Evolutionary conservation across 441 rosid species (phyloP), one percentile per base, ranked within the genome.

Genomic region (Adansonia madagascariensis): DNA sequence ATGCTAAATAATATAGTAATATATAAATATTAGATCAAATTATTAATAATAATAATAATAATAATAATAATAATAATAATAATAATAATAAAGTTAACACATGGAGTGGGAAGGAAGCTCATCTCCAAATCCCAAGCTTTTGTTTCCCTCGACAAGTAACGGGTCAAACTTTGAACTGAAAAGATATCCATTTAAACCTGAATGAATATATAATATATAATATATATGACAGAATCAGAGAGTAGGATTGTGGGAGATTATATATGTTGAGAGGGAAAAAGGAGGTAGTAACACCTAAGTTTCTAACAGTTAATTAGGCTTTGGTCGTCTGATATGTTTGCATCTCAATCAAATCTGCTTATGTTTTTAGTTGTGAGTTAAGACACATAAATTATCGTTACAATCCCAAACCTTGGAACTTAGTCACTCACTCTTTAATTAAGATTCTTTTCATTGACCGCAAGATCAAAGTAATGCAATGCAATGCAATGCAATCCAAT

Each of bases 401-500:
- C 77, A 76, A 80, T 80, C 86, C 82, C 80, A 67, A 72, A 41
- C 70, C 73, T 59, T 76, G 74, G 80, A 76, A 83, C 76, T 71
- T 31, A 18, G 0, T 53, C 10, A 24, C 18, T 64, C 52, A 35
- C 41, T 35, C 41, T 35, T 35, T 35, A 35, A 35, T 35, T 12
- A 31, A 41, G 4, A 17, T 11, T 68, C 63, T 35, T 75, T 17
- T 7, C 17, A 8, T 8, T 9, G 11, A 44, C 11, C 1, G 49
- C 49, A 44, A 8, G 49, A 44, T 8, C 49, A 35, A 44, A 44
- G 11, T 4, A 35, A 35, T 35, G 35, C 5, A 35, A 35, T 35
- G 50, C 5, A 35, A 35, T 35, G 50, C 12, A 35, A 35, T 35
- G 41, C 41, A 35, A 35, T 35, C 41, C 41, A 35, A 35, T 4